phyloP scores from a whole-genome alignment of 805 yeast species.

The Candida schatavii region DNA sequence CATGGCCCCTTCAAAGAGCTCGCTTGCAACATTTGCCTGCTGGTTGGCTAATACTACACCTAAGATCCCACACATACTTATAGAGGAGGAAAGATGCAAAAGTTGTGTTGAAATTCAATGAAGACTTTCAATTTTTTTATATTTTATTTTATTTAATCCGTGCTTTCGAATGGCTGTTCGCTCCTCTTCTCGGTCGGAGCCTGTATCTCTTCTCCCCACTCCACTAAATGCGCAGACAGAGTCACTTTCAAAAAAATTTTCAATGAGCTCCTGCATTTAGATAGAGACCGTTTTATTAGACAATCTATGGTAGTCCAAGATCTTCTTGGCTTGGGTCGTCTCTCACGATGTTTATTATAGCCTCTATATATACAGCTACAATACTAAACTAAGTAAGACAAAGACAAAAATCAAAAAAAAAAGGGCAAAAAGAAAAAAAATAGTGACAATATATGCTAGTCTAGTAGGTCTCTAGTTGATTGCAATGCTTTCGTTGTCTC shows the following conservation, averaged over 20 bases:
- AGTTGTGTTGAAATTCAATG: too few relatives aligned
- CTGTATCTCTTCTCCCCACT: not conserved
- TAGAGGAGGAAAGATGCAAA: too few relatives aligned
- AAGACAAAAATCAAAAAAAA: too few relatives aligned
- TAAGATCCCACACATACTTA: conserved; percentile 86
- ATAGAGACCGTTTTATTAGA: too few relatives aligned
- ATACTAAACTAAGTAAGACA: not conserved
- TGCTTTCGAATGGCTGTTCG: too few relatives aligned
- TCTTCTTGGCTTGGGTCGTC: too few relatives aligned
- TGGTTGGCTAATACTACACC: conserved; percentile 84
- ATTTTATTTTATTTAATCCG: too few relatives aligned
- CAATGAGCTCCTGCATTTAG: conserved; percentile 1
- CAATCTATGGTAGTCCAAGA: too few relatives aligned
- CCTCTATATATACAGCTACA: not conserved
- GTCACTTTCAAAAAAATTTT: conserved; percentile 1
- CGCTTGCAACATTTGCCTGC: conserved; percentile 74
- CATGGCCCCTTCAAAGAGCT: conserved; percentile 86
- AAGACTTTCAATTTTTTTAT: too few relatives aligned
- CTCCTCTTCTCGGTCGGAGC: too few relatives aligned
- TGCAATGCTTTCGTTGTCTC: not conserved
- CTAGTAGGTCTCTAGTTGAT: not conserved
- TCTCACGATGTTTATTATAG: not conserved
- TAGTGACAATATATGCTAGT: not conserved
- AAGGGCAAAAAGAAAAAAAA: not conserved
- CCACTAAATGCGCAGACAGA: conserved; percentile 1